These are phyloP conservation scores for Pseudophaeomoniella oleicola DNA, from an alignment of 2,329 filamentous ascomycete species.

Conservation along the genomic window DNA sequence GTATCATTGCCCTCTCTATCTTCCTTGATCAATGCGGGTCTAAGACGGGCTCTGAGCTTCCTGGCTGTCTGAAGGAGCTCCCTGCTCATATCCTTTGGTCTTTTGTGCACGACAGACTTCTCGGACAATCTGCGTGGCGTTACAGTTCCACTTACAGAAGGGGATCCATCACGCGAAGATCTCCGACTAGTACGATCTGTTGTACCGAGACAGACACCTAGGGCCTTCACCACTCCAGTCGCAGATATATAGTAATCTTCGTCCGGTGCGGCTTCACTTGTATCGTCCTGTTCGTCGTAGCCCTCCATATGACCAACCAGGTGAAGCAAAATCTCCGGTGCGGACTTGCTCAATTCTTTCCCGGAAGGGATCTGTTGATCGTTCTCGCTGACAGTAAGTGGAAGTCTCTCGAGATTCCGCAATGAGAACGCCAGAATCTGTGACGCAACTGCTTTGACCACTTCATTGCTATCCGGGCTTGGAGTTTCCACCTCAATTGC, in stretches of 20 bases:
- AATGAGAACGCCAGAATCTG: constrained; percentile 92
- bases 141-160: constrained; percentile 35
- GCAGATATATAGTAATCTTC: constrained; percentile 94
- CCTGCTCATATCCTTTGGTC: constrained; percentile 86
- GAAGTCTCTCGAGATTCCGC: constrained; percentile 71
- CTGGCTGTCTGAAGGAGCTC: constrained; percentile 74
- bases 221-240: constrained; percentile 84
- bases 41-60: constrained; percentile 71
- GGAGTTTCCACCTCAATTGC: constrained; percentile 89
- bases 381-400: constrained; percentile 38
- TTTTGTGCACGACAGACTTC: constrained; percentile 36
- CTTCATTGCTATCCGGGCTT: constrained; percentile 63
- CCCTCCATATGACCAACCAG: constrained; percentile 60
- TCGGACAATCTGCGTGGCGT: constrained; percentile 40
- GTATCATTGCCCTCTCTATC: constrained; percentile 55
- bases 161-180: constrained; percentile 21
- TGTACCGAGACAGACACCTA: constrained; percentile 81
- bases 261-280: constrained; percentile 59
- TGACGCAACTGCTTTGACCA: constrained; percentile 82
- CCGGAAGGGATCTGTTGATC: constrained; percentile 24
- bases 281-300: constrained; percentile 36
- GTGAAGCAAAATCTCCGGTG: constrained; percentile 76
- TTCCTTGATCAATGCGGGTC: constrained; percentile 69
- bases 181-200: constrained; percentile 38
- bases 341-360: constrained; percentile 26